A percentile compares a stretch with the other conserved stretches of the same genome.
Evolutionary conservation across 2,329 filamentous ascomycete genomes (phyloP).

Genomic region (Xylariaceae sp.): DNA sequence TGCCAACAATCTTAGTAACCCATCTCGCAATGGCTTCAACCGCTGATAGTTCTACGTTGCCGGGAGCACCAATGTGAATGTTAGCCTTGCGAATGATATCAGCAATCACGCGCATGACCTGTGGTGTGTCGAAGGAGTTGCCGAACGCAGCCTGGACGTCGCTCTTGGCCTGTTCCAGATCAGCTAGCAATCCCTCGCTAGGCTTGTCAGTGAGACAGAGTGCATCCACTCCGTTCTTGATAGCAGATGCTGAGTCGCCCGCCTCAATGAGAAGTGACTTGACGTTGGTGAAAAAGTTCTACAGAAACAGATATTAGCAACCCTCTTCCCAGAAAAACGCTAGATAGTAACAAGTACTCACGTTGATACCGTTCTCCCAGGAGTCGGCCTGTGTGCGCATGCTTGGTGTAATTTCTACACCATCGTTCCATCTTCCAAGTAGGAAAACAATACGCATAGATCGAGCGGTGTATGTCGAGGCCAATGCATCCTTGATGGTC

Average conservation of each 20-base stretch:
- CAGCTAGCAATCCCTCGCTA: slow-evolving; percentile 33
- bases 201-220: slow-evolving; percentile 36
- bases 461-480: slow-evolving; percentile 65
- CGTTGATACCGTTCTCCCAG: slow-evolving; percentile 76
- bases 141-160: slow-evolving; percentile 57
- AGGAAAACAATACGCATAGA: slow-evolving; percentile 81
- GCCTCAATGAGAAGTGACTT: slow-evolving; percentile 50
- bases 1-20: slow-evolving; percentile 77
- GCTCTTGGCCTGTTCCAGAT: slow-evolving; percentile 49
- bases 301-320: neutral
- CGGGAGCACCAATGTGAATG: slow-evolving; percentile 45
- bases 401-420: slow-evolving; percentile 83
- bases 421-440: slow-evolving; percentile 83
- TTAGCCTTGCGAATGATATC: slow-evolving; percentile 77
- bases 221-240: slow-evolving; percentile 31
- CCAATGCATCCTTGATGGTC: slow-evolving; percentile 79
- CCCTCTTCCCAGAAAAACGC: slow-evolving; percentile 36
- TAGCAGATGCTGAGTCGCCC: slow-evolving; percentile 28
- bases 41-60: slow-evolving; percentile 40
- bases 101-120: slow-evolving; percentile 71
- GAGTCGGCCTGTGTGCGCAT: slow-evolving; percentile 67
- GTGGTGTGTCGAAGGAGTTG: slow-evolving; percentile 84
- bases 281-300: slow-evolving; percentile 56
- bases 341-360: slow-evolving; percentile 30
- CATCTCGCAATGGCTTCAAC: slow-evolving; percentile 62